A percentile compares a stretch with the other conserved stretches of the same genome.
Evolutionary conservation across 768 basidiomycete genomes (phyloP).

Genomic region (Suillus variegatus): DNA sequence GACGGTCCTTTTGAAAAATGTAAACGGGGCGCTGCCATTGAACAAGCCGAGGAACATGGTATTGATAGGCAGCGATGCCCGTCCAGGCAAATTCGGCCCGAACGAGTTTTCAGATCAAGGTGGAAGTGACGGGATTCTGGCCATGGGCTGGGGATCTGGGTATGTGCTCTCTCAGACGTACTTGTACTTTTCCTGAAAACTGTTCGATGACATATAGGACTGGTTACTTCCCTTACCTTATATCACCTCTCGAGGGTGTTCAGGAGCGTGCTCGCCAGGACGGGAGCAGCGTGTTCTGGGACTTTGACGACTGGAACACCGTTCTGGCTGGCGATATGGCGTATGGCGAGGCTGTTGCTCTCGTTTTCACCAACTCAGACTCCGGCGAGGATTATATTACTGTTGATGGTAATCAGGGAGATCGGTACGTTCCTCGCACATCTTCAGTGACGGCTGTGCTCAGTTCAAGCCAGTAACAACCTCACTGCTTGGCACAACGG

Average conservation of each 20-base stretch:
- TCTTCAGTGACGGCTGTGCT: neutral
- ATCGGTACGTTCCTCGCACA: conserved; percentile 44
- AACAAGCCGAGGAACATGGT: conserved; percentile 53
- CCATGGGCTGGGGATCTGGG: conserved; percentile 89
- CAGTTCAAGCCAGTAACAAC: conserved; percentile 47
- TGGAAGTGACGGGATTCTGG: conserved; percentile 66
- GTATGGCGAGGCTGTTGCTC: conserved; percentile 51
- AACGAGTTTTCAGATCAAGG: conserved; percentile 64
- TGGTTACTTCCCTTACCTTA: conserved; percentile 70
- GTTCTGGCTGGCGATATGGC: conserved; percentile 47
- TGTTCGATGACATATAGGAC: conserved; percentile 38
- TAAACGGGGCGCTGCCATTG: conserved; percentile 53
- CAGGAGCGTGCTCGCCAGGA: conserved; percentile 64
- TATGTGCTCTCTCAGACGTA: conserved; percentile 11
- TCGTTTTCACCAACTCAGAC: conserved; percentile 77
- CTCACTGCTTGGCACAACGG: conserved; percentile 76
- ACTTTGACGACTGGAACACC: conserved; percentile 65
- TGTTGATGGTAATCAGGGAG: conserved; percentile 78
- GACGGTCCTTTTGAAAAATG: conserved; percentile 78
- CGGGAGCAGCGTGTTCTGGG: conserved; percentile 59
- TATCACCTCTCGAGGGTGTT: conserved; percentile 78
- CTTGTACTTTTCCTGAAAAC: neutral
- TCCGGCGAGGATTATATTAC: conserved; percentile 82
- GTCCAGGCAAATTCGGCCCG: conserved; percentile 61
- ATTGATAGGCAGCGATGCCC: conserved; percentile 58